phyloP scores from a whole-genome alignment of 352 stramenopile genomes.

The Globisporangium viniferum region DNA sequence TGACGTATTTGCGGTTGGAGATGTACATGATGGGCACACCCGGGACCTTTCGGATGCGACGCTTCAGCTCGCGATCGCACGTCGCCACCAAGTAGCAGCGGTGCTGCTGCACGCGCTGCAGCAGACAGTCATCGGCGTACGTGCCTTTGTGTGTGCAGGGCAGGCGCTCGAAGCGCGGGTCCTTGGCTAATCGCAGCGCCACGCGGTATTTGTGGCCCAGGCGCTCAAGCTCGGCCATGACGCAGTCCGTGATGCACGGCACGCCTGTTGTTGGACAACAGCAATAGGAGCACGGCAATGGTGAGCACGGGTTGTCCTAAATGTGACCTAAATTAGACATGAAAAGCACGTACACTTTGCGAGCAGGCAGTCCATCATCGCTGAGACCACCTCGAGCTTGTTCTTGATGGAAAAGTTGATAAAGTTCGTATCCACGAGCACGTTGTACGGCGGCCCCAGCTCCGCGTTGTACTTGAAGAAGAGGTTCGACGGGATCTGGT shows the following conservation, averaged over 20 bases:
- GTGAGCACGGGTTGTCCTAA: background rate
- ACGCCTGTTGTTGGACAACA: slow-evolving; percentile 39
- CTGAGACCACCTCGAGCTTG: slow-evolving; percentile 97
- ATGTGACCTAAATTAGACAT: background rate
- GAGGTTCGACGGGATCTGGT: slow-evolving; percentile 96
- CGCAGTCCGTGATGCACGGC: slow-evolving; percentile 98
- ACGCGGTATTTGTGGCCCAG: slow-evolving; percentile 98
- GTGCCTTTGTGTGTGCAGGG: slow-evolving; percentile 98
- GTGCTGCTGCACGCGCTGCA: slow-evolving; percentile 90
- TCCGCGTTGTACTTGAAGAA: slow-evolving; percentile 99
- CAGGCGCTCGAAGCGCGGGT: slow-evolving; percentile 98
- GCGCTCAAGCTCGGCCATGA: slow-evolving; percentile 99
- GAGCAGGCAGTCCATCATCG: slow-evolving; percentile 99
- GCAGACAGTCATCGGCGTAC: slow-evolving; percentile 99
- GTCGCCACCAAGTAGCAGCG: slow-evolving; percentile 99
- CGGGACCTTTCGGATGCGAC: slow-evolving; percentile 98
- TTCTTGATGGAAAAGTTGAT: slow-evolving; percentile 99
- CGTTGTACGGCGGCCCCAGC: slow-evolving; percentile 97
- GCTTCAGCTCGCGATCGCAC: slow-evolving; percentile 99
- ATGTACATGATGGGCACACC: slow-evolving; percentile 99
- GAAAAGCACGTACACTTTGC: slow-evolving; percentile 91
- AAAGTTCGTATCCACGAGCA: slow-evolving; percentile 99
- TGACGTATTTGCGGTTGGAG: slow-evolving; percentile 98
- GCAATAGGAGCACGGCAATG: background rate
- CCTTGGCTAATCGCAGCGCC: slow-evolving; percentile 88